Percentiles rank a stretch among this genome's conserved stretches.
Conservation (phyloP, 1,284 basidiomycete genomes). For the Leccinum insolens region DNA sequence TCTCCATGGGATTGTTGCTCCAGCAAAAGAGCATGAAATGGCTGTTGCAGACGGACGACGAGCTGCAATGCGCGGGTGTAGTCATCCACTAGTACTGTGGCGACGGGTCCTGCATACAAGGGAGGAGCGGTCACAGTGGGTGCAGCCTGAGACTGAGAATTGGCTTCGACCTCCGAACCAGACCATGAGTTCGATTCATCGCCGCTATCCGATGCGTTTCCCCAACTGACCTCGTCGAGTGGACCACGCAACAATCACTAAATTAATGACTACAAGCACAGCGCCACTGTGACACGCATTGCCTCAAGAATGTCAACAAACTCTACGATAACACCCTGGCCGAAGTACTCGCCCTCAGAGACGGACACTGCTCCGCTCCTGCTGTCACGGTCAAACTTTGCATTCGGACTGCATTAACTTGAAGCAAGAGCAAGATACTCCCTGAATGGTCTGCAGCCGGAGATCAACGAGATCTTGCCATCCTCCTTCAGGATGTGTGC, state of each 20-base stretch:
- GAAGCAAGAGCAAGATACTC: no score
- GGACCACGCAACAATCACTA: not conserved
- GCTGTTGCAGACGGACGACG: not conserved
- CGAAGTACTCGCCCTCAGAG: no score
- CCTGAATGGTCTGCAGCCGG: no score
- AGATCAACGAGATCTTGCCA: no score
- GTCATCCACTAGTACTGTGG: not conserved
- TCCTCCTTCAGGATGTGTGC: no score
- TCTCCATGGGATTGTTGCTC: not conserved
- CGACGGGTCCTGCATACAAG: not conserved
- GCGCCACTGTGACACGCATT: no score
- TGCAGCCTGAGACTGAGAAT: not conserved
- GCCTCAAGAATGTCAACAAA: no score
- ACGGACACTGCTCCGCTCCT: no score
- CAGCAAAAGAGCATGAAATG: not conserved
- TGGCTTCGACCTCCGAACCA: not conserved
- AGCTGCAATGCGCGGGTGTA: not conserved
- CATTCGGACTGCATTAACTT: no score
- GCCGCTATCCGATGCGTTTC: not conserved
- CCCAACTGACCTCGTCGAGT: not conserved
- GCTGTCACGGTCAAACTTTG: no score
- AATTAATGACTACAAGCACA: no score
- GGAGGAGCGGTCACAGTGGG: not conserved
- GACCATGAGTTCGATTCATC: not conserved
- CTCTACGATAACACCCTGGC: no score